Evolutionary conservation across 2,329 filamentous ascomycete genomes (phyloP), one percentile per base, ranked within the genome.

Genomic region (Xylaria sp.): DNA sequence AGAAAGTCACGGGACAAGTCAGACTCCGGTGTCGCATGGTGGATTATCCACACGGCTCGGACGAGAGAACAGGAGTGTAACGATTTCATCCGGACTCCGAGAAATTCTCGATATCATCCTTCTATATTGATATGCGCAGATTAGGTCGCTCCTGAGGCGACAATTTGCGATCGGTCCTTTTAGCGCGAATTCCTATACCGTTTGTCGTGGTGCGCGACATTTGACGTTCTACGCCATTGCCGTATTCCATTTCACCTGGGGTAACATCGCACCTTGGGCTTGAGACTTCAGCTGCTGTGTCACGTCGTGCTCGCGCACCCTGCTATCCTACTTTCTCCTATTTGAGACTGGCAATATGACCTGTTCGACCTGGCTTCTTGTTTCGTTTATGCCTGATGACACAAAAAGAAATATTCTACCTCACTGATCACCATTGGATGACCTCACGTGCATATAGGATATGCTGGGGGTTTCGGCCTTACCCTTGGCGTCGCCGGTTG

Each of bases 131-230:
- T 53, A n/a, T 52, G 52, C 23, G 34, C 32, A n/a, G 50, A 8
- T 34, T 32, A 39, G 34, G n/a, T 18, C 8, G 28, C 25, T 32
- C 34, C 39, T 25, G 28, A 53, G 60, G 63, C 59, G 48, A 64
- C 50, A 67, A 15, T 61, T 67, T 56, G 67, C 67, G 67, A 69
- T 69, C 67, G 50, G 46, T 46, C 43, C 48, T 48, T 46, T 41
- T 55, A n/a, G 50, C 25, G 36, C n/a, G 12, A 4, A 39, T 32
- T 52, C 50, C 56, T 46, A 30, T 34, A 53, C 61, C 18, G 23
- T 34, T 10, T 18, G 10, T 58, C 32, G 43, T 23, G 18, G 36
- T 53, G 50, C 43, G 53, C 56, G 50, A 63, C 28, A 63, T 61
- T 39, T 48, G 46, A 53, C 41, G 32, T 55, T 63, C 18, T 5